Conservation (phyloP, 495 filamentous ascomycete genomes). For the Penicillium antarcticum region DNA sequence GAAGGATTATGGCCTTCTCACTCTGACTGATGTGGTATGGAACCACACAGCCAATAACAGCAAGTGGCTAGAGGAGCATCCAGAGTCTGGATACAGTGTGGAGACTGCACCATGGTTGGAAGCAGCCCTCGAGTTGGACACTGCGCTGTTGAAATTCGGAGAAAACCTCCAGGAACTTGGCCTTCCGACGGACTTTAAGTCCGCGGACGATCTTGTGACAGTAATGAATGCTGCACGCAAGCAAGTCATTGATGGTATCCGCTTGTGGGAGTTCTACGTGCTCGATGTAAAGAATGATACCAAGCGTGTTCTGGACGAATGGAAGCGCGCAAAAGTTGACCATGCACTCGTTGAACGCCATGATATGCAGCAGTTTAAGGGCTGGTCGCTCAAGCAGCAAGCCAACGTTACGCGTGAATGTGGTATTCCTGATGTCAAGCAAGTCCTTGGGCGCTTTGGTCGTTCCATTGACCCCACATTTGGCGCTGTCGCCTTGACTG, state of each 20-base stretch:
- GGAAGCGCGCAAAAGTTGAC: constrained; percentile 55
- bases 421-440: constrained; percentile 64
- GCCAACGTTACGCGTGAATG: constrained; percentile 58
- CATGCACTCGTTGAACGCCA: constrained; percentile 34
- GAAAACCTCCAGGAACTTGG: constrained; percentile 61
- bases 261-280: constrained; percentile 92
- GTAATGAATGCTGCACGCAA: constrained; percentile 84
- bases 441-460: constrained; percentile 73
- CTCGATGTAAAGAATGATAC: constrained; percentile 73
- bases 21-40: constrained; percentile 94
- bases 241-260: constrained; percentile 69
- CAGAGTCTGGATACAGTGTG: constrained; percentile 93
- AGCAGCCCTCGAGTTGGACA: constrained; percentile 83
- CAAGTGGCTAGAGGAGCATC: constrained; percentile 89
- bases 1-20: constrained; percentile 76
- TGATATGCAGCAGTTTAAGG: constrained; percentile 43
- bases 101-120: constrained; percentile 92
- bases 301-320: constrained; percentile 64
- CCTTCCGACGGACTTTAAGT: constrained; percentile 69
- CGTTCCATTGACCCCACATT: constrained; percentile 63
- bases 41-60: constrained; percentile 98
- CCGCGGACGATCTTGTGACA: constrained; percentile 68
- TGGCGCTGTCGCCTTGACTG: constrained; percentile 65
- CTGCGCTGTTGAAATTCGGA: constrained; percentile 74
- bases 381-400: constrained; percentile 55